A percentile compares a stretch with the other conserved stretches of the same genome.
phyloP scores from a whole-genome alignment of 2,329 filamentous ascomycete species.

The Lachnellula subtilissima region DNA sequence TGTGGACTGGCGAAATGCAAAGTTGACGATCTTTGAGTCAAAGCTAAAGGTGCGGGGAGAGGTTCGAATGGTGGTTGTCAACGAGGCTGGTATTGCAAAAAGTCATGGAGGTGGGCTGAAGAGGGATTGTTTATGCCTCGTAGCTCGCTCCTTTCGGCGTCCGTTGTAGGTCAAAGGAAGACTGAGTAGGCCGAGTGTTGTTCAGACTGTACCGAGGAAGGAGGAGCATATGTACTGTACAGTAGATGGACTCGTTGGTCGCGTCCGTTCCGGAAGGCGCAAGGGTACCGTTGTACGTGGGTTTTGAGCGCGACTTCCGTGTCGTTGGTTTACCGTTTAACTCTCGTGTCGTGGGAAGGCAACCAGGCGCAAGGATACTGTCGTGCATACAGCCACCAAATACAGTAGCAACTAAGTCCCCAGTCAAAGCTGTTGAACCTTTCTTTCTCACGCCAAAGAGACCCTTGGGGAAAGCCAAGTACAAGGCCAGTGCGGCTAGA shows the following conservation, averaged over 20 bases:
- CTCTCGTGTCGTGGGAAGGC: no score
- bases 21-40: no score
- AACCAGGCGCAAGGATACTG: not conserved
- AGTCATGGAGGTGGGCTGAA: constrained; percentile 3
- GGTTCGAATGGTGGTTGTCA: constrained; percentile 7
- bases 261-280: constrained; percentile 2
- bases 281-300: constrained; percentile 14
- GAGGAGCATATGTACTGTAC: constrained; percentile 14
- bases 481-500: no score
- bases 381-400: not conserved
- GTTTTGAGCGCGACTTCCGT: constrained; percentile 6
- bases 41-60: constrained; percentile 4
- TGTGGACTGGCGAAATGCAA: not conserved
- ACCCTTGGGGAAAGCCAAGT: not conserved
- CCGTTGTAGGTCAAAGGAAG: constrained; percentile 8
- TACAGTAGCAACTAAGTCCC: not conserved
- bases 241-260: not conserved
- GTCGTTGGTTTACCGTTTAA: not conserved
- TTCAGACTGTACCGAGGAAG: constrained; percentile 16
- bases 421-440: not conserved
- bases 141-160: constrained; percentile 5
- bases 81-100: not conserved
- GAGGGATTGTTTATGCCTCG: constrained; percentile 7
- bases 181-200: constrained; percentile 15
- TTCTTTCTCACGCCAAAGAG: not conserved